Evolutionary conservation across 257 asterid genomes (phyloP), one percentile per base, ranked within the genome.

Genomic region (Solanum virginianum): DNA sequence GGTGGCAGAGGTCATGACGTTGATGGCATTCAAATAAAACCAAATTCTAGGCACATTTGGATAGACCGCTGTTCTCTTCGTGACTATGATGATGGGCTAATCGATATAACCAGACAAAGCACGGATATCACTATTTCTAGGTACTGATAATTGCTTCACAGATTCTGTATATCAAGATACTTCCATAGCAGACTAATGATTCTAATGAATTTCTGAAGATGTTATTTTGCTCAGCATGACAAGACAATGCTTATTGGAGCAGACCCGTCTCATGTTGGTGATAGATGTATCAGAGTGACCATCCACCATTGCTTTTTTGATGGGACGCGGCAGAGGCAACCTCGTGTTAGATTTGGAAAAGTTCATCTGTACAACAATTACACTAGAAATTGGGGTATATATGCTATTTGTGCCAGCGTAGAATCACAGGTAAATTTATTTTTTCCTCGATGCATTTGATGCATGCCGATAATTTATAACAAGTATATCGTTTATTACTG

Each of bases 231-330:
- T 20, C 90, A 89, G 69, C 99, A 95, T 56, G 95, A 95, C 88
- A 95, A 95, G 89, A 95, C 99, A 12, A 93, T 95, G 97, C 99
- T 95, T 80, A 94, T 95, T 18, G 98, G 99, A 43, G 98, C 97
- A 7, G 99, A 95, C 80, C 95, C 99, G 2, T 84, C 98, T 84
- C 93, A 95, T 89, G 89, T 90, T 16, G 91, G 86, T 24, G 99
- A 95, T 75, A 90, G 99, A 89, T 94, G 99, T 90, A 92, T 95
- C 45, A 89, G 99, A 72, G 94, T 95, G 84, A 95, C 99, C 56
- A 94, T 94, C 88, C 99, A 94, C 91, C 99, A 95, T 87, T 95
- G 99, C 84, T 95, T 95, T 93, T 95, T 95, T 47, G 96, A 95
- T 85, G 98, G 98, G 85, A 93, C 98, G 13, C 87, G 91, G 43